Base-by-base conservation (phyloP, 2,329 filamentous ascomycete species). In the Ascochyta lentis region DNA sequence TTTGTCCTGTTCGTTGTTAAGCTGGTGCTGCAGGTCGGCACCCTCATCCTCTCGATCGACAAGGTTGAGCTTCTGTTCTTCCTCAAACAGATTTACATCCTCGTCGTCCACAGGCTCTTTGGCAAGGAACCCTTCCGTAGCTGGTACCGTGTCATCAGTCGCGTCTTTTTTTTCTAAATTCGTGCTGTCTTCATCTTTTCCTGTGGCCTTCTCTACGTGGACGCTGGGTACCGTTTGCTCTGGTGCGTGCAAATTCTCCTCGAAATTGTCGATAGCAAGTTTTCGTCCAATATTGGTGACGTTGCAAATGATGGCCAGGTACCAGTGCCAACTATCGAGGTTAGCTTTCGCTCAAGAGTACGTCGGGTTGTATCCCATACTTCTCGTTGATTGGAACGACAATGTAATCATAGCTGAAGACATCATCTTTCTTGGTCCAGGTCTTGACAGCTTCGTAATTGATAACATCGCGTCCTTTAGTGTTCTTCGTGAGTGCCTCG, bases 301-400 rank as follows among this genome's bases (percentile, higher is more conserved):
- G 68, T 99, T 96, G 83, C 92, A 96, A 48, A 99, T 94, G 52
- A 99, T 94, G 7, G 92, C 92, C 62, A 98, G 80, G 76, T 95
- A 98, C 95, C 96, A 99, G 75, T 99, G 95, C 1, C 59, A 51
- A 19, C 54, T 60, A 37, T 4, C 16, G 3, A 10, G 7, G 26
- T 69, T 42, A 66, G 49, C 35, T 27, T 4, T 10, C 23, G 5
- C 3, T 38, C 22, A 7, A 24, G 23, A 15, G 9, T 9, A 6
- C 2, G 6, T 9, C 6, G 22, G 45, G 29, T 31, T 12, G 65
- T 54, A 26, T 26, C 42, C 53, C 68, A 19, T 59, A 70, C 64
- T 86, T 81, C 70, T 97, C 90, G 66, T 96, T 96, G 72, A 99
- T 91, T 0, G 95, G 95, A 6, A 99, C 89, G 10, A 98, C 83